Evolutionary conservation across 805 yeast species (phyloP), one percentile per base, ranked within the genome.

Genomic region (Lipomyces spencermartinsiae): DNA sequence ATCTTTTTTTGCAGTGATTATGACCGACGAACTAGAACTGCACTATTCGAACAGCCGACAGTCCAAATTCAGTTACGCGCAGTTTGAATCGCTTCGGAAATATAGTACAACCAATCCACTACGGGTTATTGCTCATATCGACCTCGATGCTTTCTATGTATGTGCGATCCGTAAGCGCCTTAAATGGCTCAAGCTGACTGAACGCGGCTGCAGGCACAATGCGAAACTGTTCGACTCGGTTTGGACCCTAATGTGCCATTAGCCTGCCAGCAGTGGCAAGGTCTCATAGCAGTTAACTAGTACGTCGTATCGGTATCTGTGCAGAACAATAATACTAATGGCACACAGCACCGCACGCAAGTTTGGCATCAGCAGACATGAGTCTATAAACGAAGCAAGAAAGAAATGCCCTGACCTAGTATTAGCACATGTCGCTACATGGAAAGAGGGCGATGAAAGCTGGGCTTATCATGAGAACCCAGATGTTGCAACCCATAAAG

Each of bases 181-280:
- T n/a, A n/a, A n/a, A 29, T 14, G 16, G 29, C 29, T 19, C 14
- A 8, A 54, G 9, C 22, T n/a, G 16, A 16, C 46, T 46, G 29
- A 12, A 4, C 16, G 16, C 16, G 4, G 3, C 19, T 8, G 4
- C 34, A 74, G 76, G 80, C 99, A 0, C 99, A 95, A 76, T 95
- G 89, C 37, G 98, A 95, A 74, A 94, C 90, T 72, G 81, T 91
- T 5, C 79, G 97, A 55, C 82, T 92, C 19, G 89, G 89, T 0
- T 79, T 89, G 16, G 78, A 87, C 1, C 81, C 80, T 1, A 86
- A 87, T 1, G 93, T 88, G 69, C 98, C 99, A 0, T 89, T 95
- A 1, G 98, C 93, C 0, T 93, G 98, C 77, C 92, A 92, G 4
- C 99, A 95, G 75, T 95, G 99, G 99, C 83, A 84, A 59, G 84